Evolutionary conservation across 148 eudicot genomes (phyloP).

Genomic region (Cornus florida): DNA sequence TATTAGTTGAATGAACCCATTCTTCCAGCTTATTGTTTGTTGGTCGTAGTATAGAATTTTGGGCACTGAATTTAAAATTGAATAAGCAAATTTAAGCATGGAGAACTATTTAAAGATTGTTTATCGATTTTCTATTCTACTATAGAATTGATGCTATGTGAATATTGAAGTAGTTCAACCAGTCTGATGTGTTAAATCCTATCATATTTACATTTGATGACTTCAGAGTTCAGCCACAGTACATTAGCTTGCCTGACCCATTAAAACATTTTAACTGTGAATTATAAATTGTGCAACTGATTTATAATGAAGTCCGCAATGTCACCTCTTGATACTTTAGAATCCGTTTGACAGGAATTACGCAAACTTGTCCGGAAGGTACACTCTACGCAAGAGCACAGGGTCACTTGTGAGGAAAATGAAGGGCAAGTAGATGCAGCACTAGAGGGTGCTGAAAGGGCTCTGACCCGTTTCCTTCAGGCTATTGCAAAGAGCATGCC

Average conservation of each 20-base stretch:
- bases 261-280: neutral
- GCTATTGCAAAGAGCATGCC: slow-evolving; percentile 47
- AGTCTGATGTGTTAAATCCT: neutral
- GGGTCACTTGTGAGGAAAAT: slow-evolving; percentile 30
- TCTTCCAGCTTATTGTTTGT: no score
- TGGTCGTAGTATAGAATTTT: neutral
- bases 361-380: slow-evolving; percentile 68
- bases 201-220: no score
- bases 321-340: neutral
- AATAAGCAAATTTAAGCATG: neutral
- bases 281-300: no score
- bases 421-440: slow-evolving; percentile 23
- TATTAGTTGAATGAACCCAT: no score
- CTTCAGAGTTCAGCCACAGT: neutral
- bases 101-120: neutral
- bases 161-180: neutral
- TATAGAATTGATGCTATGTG: no score
- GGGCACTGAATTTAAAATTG: neutral
- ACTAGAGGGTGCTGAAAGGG: slow-evolving; percentile 39
- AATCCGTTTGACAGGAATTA: slow-evolving; percentile 44
- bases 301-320: neutral
- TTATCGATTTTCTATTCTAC: neutral
- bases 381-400: slow-evolving; percentile 38
- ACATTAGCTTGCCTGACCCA: neutral
- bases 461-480: slow-evolving; percentile 51